Evolutionary conservation across 345 rosid genomes (phyloP).

Genomic region (Salix koriyanagi): DNA sequence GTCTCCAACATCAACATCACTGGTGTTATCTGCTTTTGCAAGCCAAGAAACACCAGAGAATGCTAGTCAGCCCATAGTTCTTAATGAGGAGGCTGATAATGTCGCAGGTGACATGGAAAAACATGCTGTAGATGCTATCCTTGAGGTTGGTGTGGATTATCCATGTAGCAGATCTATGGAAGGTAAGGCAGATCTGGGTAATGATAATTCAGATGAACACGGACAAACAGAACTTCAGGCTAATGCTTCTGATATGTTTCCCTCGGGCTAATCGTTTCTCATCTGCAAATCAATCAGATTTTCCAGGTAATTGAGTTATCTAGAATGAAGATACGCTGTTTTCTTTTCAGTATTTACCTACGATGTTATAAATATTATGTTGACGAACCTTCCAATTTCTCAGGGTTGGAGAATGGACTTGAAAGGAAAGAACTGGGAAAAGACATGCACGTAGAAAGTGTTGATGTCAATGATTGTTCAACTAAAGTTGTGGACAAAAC

Average conservation of each 20-base stretch:
- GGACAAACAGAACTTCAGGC: neutral
- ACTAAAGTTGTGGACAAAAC: neutral
- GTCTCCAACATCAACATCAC: neutral
- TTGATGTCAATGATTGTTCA: slow-evolving; percentile 1
- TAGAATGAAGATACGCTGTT: neutral
- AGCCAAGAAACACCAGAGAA: slow-evolving; percentile 2
- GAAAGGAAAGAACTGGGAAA: slow-evolving; percentile 12
- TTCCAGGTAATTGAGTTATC: slow-evolving; percentile 15
- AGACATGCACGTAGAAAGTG: neutral
- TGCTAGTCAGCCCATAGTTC: neutral
- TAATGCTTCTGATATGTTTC: neutral
- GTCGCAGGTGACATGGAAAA: neutral
- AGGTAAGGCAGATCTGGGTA: neutral
- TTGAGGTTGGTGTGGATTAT: neutral
- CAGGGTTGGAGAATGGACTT: slow-evolving; percentile 5
- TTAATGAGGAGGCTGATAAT: neutral
- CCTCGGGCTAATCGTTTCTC: neutral
- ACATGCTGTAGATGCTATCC: neutral
- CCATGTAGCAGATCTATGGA: slow-evolving; percentile 1
- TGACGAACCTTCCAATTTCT: slow-evolving; percentile 11
- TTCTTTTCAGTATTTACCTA: neutral
- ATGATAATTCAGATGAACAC: slow-evolving; percentile 7
- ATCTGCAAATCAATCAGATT: neutral
- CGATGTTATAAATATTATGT: neutral
- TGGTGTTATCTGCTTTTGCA: neutral